phyloP scores from a whole-genome alignment of 345 rosid species.

The Ricinus communis region DNA sequence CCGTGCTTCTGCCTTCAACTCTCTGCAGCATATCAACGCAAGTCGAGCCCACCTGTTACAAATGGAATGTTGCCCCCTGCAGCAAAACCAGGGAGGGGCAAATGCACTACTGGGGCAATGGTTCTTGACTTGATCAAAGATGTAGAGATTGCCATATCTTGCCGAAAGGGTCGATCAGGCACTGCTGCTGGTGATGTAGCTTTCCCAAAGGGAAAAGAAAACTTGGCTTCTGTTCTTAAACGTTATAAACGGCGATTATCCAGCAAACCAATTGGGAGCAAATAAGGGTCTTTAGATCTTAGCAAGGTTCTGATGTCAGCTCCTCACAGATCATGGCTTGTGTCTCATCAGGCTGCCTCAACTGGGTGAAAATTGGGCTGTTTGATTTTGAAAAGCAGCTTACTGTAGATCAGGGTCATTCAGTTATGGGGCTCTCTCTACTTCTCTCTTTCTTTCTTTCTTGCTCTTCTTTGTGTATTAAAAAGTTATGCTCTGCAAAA shows the following conservation, averaged over 20 bases:
- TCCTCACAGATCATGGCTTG: conserved; percentile 27
- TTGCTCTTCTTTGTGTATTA: conserved; percentile 20
- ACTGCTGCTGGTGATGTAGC: conserved; percentile 99
- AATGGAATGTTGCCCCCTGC: conserved; percentile 75
- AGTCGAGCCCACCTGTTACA: conserved; percentile 54
- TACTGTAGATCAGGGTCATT: conserved; percentile 4
- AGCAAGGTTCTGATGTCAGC: conserved; percentile 36
- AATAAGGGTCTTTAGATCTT: conserved; percentile 42
- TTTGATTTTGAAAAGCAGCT: conserved; percentile 36
- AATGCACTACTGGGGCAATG: conserved; percentile 63
- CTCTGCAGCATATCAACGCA: conserved; percentile 44
- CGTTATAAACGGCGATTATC: conserved; percentile 89
- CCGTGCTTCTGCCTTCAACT: conserved; percentile 92
- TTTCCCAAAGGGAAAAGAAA: conserved; percentile 91
- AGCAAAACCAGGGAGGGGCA: conserved; percentile 72
- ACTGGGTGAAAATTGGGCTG: conserved; percentile 28
- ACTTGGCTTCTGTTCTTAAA: conserved; percentile 91
- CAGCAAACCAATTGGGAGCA: conserved; percentile 37
- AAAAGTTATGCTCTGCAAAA: conserved; percentile 36
- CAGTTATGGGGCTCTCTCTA: background rate
- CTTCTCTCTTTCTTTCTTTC: background rate
- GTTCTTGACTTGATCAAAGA: conserved; percentile 84
- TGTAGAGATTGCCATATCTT: conserved; percentile 82
- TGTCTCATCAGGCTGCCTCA: background rate
- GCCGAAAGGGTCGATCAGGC: conserved; percentile 88